phyloP scores from a whole-genome alignment of 2,329 filamentous ascomycete genomes.

The Pyricularia sp. region DNA sequence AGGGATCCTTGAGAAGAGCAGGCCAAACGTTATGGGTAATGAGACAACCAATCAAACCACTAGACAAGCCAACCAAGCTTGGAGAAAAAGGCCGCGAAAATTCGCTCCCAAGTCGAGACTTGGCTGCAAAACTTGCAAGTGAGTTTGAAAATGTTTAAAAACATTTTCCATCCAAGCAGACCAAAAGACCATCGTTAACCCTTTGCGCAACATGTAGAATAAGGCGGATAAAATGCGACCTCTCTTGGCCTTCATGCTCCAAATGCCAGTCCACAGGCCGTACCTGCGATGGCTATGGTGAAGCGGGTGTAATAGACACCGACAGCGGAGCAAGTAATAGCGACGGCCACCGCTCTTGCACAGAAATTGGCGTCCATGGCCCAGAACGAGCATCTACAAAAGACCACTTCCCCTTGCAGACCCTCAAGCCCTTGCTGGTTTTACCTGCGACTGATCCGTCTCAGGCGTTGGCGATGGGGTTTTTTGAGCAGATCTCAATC shows the following conservation, averaged over 20 bases:
- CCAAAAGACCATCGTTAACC: background rate
- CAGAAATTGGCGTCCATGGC: background rate
- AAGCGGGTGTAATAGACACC: background rate
- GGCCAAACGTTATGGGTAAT: background rate
- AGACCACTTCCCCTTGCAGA: background rate
- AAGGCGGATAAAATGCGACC: slow-evolving; percentile 27
- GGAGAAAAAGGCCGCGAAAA: slow-evolving; percentile 26
- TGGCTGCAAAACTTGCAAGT: slow-evolving; percentile 31
- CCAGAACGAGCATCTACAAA: background rate
- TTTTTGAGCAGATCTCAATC: background rate
- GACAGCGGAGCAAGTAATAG: background rate
- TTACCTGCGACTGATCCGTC: background rate
- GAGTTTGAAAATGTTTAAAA: slow-evolving; percentile 18
- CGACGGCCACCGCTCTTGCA: background rate
- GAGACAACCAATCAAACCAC: background rate
- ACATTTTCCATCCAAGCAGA: no score
- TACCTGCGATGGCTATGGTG: slow-evolving; percentile 25
- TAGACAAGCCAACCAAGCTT: slow-evolving; percentile 17
- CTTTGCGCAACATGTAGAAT: slow-evolving; percentile 17
- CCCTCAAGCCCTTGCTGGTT: background rate
- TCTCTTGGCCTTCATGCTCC: slow-evolving; percentile 21
- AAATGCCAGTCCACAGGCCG: slow-evolving; percentile 27
- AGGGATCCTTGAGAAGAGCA: no score
- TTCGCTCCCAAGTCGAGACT: slow-evolving; percentile 28
- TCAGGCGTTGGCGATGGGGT: background rate